These are phyloP conservation scores for Piper longum DNA, from an alignment of 164 flowering plant species.

Conservation along the genomic window DNA sequence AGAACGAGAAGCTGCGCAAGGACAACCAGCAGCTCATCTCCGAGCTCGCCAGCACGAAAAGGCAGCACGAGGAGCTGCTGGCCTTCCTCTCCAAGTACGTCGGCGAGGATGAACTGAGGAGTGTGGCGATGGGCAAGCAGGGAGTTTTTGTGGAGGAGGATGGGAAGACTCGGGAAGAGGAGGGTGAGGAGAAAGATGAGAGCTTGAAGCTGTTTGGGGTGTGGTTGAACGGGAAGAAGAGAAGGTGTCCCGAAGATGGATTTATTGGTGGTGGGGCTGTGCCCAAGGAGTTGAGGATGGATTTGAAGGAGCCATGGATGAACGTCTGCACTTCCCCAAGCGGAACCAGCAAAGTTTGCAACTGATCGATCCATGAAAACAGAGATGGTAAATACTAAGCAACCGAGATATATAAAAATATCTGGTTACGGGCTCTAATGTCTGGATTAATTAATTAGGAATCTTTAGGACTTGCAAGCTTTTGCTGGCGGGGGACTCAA, in stretches of 20 bases:
- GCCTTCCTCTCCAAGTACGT: constrained; percentile 32
- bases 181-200: constrained; percentile 9
- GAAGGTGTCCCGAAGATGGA: constrained; percentile 13
- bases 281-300: constrained; percentile 23
- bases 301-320: constrained; percentile 17
- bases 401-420: no score
- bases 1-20: constrained; percentile 60
- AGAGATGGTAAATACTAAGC: no score
- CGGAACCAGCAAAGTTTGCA: constrained; percentile 20
- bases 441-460: no score
- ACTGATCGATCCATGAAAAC: neutral
- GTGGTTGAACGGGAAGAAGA: constrained; percentile 40
- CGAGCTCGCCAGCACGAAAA: constrained; percentile 57
- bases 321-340: constrained; percentile 8
- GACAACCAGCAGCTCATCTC: constrained; percentile 47
- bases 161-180: constrained; percentile 3
- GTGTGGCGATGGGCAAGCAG: constrained; percentile 36
- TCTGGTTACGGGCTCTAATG: no score
- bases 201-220: constrained; percentile 65
- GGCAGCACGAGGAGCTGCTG: constrained; percentile 59
- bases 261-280: constrained; percentile 5
- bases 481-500: no score
- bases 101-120: constrained; percentile 39
- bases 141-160: constrained; percentile 4
- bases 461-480: no score